These are phyloP conservation scores for Trichophyton equinum DNA, from an alignment of 2,329 filamentous ascomycete species.

Conservation along the genomic window DNA sequence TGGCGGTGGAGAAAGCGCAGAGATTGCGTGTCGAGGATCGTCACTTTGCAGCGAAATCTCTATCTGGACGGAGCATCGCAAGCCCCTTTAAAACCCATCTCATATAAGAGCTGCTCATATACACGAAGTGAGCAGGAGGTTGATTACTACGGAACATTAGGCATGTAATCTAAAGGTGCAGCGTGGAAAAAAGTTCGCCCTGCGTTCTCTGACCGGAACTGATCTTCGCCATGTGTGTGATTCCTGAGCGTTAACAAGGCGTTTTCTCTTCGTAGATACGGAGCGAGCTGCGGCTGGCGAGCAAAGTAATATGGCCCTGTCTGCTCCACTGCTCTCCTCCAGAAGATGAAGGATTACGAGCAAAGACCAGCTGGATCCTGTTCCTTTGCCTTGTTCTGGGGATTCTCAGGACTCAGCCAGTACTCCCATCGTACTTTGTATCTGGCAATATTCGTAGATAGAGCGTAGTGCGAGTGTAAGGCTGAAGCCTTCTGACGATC, in stretches of 20 bases:
- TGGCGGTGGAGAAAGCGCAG: too few species aligned
- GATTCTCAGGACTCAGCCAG: too few species aligned
- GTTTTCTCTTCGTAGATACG: neutral
- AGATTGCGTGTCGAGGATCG: neutral
- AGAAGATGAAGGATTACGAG: neutral
- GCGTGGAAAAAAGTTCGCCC: neutral
- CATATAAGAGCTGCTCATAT: neutral
- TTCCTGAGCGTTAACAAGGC: neutral
- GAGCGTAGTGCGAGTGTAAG: too few species aligned
- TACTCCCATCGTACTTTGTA: too few species aligned
- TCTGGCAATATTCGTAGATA: too few species aligned
- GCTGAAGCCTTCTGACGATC: too few species aligned
- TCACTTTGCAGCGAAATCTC: neutral
- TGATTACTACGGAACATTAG: neutral
- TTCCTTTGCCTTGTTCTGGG: too few species aligned
- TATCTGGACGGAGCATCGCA: neutral
- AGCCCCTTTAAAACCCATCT: neutral
- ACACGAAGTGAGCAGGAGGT: neutral
- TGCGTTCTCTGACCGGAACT: neutral
- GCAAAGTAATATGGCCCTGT: neutral
- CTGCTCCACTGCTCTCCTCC: neutral
- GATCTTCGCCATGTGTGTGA: slow-evolving; percentile 1
- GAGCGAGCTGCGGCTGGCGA: neutral
- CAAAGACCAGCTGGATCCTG: neutral
- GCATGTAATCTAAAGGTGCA: neutral